Evolutionary conservation across 2,329 filamentous ascomycete genomes (phyloP).

Genomic region (Sphaerostilbella broomeana): DNA sequence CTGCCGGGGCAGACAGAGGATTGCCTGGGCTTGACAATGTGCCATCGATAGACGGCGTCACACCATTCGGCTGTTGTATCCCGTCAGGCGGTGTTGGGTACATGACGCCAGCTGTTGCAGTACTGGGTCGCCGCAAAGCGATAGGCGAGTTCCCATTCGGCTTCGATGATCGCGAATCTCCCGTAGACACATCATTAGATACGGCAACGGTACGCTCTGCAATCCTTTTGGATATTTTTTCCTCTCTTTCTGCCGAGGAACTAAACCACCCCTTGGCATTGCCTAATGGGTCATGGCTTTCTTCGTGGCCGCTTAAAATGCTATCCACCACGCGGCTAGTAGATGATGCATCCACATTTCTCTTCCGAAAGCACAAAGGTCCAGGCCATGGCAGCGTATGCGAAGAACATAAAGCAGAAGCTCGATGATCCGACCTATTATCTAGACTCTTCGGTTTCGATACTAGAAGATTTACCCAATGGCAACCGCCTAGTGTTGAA

Average conservation of each 20-base stretch:
- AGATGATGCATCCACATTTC: conserved; percentile 34
- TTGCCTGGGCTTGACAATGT: conserved; percentile 50
- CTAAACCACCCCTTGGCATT: conserved; percentile 45
- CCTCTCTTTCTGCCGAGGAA: conserved; percentile 39
- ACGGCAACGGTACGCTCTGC: conserved; percentile 41
- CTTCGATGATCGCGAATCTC: conserved; percentile 35
- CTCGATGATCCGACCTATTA: conserved; percentile 34
- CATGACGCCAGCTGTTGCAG: conserved; percentile 46
- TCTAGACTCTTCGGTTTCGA: conserved; percentile 39
- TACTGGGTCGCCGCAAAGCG: conserved; percentile 43
- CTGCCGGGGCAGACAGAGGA: conserved; percentile 23
- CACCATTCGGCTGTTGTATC: conserved; percentile 45
- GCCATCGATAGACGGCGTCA: conserved; percentile 52
- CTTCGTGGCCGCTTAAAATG: conserved; percentile 31
- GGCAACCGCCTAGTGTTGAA: conserved; percentile 35
- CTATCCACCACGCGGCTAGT: conserved; percentile 35
- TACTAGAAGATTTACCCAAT: conserved; percentile 47
- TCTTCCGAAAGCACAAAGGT: conserved; percentile 46
- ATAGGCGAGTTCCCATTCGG: conserved; percentile 47
- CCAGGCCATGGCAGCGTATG: conserved; percentile 49
- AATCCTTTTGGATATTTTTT: conserved; percentile 40
- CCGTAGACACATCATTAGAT: conserved; percentile 36
- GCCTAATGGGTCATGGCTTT: conserved; percentile 43
- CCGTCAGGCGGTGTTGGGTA: conserved; percentile 69
- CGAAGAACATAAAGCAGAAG: conserved; percentile 28